Evolutionary conservation across 495 filamentous ascomycete genomes (phyloP), one percentile per base, ranked within the genome.

Genomic region (Cercophora scortea): DNA sequence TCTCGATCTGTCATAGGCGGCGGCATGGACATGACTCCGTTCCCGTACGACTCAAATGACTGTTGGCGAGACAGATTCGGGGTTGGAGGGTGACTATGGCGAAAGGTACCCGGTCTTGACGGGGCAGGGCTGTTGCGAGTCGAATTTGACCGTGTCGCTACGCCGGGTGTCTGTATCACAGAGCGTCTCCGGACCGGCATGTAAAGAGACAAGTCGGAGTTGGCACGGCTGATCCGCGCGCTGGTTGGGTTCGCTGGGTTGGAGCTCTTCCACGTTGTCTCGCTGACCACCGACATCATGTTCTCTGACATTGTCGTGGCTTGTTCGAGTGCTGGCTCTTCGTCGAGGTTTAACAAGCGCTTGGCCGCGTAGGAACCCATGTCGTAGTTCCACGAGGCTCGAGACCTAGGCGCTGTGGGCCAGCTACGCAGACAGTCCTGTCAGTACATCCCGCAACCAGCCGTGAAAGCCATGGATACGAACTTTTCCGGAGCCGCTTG

Each of bases 161-260:
- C 59, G 10, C 74, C 74, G 2, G 74, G 74, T 4, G 66, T 77
- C 57, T 64, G 69, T 19, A 75, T 69, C 6, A 75, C 50, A 17
- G 73, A 76, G 34, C 69, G 69, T 40, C 74, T 61, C 41, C 74
- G 65, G 51, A 74, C 69, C 11, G 74, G 74, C 46, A 72, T 66
- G 52, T 76, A 76, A 13, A 78, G 51, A 16, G 74, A 76, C 34
- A 69, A 8, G 11, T 76, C 72, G 8, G 73, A 75, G 52, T 62
- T 69, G 16, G 61, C 59, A 8, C 68, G 67, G 33, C 55, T 63
- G 11, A 75, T 60, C 4, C 64, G 52, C 6, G 66, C 43, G 33
- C 50, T 58, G 4, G 61, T 47, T 1, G 66, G 63, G 19, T 64
- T 53, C 32, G 65, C 49, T 17, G 66, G 66, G 54, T 71, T 67